These are phyloP conservation scores for Candida mesenterica DNA, from an alignment of 1,139 yeast genomes.

Conservation along the genomic window DNA sequence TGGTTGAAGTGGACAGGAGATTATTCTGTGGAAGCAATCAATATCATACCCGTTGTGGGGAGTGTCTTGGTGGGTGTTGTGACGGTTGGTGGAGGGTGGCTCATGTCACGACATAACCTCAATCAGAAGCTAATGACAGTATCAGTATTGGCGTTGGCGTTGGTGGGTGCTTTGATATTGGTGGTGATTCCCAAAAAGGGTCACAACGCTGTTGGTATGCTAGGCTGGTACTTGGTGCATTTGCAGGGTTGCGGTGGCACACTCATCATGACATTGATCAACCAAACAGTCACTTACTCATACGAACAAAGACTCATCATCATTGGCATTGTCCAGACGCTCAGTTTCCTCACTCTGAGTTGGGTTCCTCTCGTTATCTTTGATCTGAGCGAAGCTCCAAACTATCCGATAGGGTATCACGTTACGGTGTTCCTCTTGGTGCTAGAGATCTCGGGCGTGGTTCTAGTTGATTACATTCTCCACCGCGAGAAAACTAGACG, in stretches of 20 bases:
- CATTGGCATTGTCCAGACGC: slow-evolving; percentile 9
- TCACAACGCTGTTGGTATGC: slow-evolving; percentile 5
- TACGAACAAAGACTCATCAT: slow-evolving; percentile 9
- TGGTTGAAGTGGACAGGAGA: slow-evolving; percentile 11
- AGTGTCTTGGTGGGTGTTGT: slow-evolving; percentile 6
- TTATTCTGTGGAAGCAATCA: slow-evolving; percentile 7
- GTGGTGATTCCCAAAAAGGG: slow-evolving; percentile 4
- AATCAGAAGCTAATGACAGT: slow-evolving; percentile 5
- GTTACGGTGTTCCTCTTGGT: slow-evolving; percentile 4
- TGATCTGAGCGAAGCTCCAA: slow-evolving; percentile 9
- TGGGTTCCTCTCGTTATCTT: slow-evolving; percentile 8
- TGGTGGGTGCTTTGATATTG: slow-evolving; percentile 6
- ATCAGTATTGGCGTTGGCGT: slow-evolving; percentile 2
- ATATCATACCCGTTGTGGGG: slow-evolving; percentile 6
- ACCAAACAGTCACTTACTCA: slow-evolving; percentile 9
- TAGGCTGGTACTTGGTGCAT: slow-evolving; percentile 8
- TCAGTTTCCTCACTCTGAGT: slow-evolving; percentile 9
- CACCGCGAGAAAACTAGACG: slow-evolving; percentile 3
- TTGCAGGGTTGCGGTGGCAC: slow-evolving; percentile 9
- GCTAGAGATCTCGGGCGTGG: slow-evolving; percentile 6
- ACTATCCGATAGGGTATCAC: slow-evolving; percentile 8
- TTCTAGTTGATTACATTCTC: slow-evolving; percentile 4
- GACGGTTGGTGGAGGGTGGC: slow-evolving; percentile 6
- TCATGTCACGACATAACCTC: slow-evolving; percentile 3
- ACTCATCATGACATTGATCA: slow-evolving; percentile 10